Evolutionary conservation across 1,284 basidiomycete species (phyloP).

Genomic region (Pholiota adiposa): DNA sequence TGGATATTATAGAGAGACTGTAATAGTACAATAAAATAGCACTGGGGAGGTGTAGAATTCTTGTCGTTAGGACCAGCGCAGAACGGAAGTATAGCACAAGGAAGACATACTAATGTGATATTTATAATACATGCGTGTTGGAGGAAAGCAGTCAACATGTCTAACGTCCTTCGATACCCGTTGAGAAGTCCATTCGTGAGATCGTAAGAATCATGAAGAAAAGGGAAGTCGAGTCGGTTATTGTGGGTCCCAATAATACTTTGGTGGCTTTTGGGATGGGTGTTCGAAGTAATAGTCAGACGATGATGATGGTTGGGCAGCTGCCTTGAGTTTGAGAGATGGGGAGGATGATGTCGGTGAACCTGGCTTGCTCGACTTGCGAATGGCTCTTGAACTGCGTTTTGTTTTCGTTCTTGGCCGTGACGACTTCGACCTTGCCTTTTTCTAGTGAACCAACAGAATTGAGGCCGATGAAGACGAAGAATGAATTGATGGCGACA

Average conservation of each 20-base stretch:
- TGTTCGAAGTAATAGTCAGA: conserved; percentile 24
- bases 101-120: background rate
- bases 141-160: background rate
- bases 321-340: conserved; percentile 1
- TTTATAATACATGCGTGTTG: background rate
- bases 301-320: conserved; percentile 6
- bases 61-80: background rate
- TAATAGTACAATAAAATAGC: background rate
- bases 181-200: background rate
- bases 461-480: background rate
- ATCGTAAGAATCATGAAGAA: background rate
- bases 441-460: background rate
- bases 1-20: background rate
- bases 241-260: conserved; percentile 25
- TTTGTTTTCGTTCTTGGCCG: conserved; percentile 12
- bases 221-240: background rate
- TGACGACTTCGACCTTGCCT: background rate
- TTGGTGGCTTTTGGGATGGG: conserved; percentile 26
- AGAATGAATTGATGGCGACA: background rate
- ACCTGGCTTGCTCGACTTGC: background rate
- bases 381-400: background rate
- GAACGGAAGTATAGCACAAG: background rate
- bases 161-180: background rate
- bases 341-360: background rate
- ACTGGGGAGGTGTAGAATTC: background rate